These are phyloP conservation scores for Orbilia brochopaga DNA, from an alignment of 2,329 filamentous ascomycete species.

Conservation along the genomic window DNA sequence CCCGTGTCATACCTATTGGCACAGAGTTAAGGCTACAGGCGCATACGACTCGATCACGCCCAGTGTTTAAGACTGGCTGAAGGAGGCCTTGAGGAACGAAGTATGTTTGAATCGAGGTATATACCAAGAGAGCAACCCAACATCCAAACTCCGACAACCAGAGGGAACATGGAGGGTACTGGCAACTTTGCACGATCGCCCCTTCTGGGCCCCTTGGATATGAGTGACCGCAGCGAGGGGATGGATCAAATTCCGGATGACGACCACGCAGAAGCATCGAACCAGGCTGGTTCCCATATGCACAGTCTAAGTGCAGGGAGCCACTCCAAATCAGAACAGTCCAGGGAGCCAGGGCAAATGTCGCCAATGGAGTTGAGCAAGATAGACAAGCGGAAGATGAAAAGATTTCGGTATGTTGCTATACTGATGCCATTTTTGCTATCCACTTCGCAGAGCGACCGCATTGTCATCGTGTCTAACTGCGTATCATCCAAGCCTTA, in stretches of 20 bases:
- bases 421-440: too few relatives aligned
- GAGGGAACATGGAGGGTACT: constrained; percentile 6
- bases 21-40: too few relatives aligned
- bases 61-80: not conserved
- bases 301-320: constrained; percentile 66
- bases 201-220: constrained; percentile 7
- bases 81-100: constrained; percentile 12
- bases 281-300: constrained; percentile 62
- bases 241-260: constrained; percentile 53
- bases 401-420: constrained; percentile 72
- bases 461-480: constrained; percentile 11
- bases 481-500: constrained; percentile 67
- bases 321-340: constrained; percentile 64
- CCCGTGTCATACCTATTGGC: too few relatives aligned
- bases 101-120: constrained; percentile 44
- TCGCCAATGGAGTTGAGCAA: constrained; percentile 36
- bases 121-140: constrained; percentile 18
- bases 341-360: constrained; percentile 51
- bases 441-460: not conserved
- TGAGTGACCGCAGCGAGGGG: constrained; percentile 58
- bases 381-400: constrained; percentile 62
- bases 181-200: constrained; percentile 31
- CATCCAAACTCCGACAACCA: not conserved
- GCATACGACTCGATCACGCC: not conserved
- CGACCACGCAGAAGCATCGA: constrained; percentile 10